Base-by-base conservation (phyloP, 2,329 filamentous ascomycete species). In the Aspergillus puulaauensis region DNA sequence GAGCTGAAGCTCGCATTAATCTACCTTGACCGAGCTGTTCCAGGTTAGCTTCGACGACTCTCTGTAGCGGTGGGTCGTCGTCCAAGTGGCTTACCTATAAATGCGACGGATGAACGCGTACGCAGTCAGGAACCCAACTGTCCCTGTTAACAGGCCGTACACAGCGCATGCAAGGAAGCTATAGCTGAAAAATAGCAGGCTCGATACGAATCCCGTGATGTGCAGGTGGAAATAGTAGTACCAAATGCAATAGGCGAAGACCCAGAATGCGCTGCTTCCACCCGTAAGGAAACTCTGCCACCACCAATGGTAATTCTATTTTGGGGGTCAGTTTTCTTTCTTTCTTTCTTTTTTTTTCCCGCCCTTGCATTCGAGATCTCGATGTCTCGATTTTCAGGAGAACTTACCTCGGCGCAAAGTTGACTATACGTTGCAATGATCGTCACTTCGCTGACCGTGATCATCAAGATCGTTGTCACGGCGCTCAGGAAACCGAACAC, bases 221-320 rank as follows among this genome's bases (percentile, higher is more conserved):
- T 93, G 89, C 56, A 96, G 81, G 73, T 90, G 91, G 63, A 86
- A 86, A 66, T 86, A 82, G 75, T 91, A 96, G 77, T 93, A 96
- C 87, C 90, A 96, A 50, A 88, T 79, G 72, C 89, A 90, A 77
- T 95, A 96, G 39, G 85, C 72, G 70, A 93, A 95, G 39, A 96
- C 85, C 90, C 91, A 96, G 59, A 91, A 73, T 6, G 89, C 85
- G 65, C 87, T 91, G 65, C 87, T 86, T 48, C 88, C 89, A 45
- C 91, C 91, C 8, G 92, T 84, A 49, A 90, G 76, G 77, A 96
- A 95, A 52, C 89, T 91, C 72, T 90, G 89, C 91, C 91, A 96
- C 90, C 90, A 95, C 91, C 91, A 96, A 72, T 91, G 84, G 75
- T 95, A 89, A 73, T 96, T 92, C 82, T 85, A 49, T 8, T 24